These are phyloP conservation scores for Cantharellus cinnabarinus DNA, from an alignment of 768 basidiomycete genomes.

Conservation along the genomic window DNA sequence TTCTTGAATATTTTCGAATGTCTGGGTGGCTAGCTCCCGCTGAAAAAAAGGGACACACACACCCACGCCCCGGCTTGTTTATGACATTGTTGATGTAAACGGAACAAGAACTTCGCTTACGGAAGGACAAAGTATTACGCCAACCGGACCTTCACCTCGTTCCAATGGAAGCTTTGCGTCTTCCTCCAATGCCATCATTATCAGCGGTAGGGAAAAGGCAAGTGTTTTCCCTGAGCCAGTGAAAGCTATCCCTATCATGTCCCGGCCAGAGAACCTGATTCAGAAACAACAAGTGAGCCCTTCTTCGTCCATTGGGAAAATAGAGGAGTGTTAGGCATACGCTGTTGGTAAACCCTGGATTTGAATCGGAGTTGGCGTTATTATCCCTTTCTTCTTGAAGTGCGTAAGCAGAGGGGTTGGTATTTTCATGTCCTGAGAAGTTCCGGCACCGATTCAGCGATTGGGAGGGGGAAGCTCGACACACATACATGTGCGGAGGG, in stretches of 20 bases:
- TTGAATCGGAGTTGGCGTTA: constrained; percentile 83
- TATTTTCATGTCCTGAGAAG: constrained; percentile 87
- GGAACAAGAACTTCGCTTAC: constrained; percentile 9
- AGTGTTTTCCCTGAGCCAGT: constrained; percentile 98
- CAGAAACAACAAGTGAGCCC: not conserved
- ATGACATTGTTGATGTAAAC: not conserved
- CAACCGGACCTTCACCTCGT: constrained; percentile 92
- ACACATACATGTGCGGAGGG: not conserved
- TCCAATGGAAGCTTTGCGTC: constrained; percentile 77
- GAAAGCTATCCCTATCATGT: constrained; percentile 97
- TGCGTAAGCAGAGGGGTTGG: constrained; percentile 66
- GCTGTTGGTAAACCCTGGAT: constrained; percentile 92
- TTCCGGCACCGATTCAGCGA: too few relatives aligned
- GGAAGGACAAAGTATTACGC: constrained; percentile 87
- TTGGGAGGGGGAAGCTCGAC: too few relatives aligned
- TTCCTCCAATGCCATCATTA: constrained; percentile 91
- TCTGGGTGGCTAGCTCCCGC: constrained; percentile 90
- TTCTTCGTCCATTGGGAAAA: not conserved
- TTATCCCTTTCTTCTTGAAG: constrained; percentile 70
- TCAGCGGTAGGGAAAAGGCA: constrained; percentile 92
- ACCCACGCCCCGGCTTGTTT: too few relatives aligned
- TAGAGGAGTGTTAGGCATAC: constrained; percentile 26
- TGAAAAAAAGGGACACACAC: constrained; percentile 1
- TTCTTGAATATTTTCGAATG: constrained; percentile 77
- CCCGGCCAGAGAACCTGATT: constrained; percentile 73